These are phyloP conservation scores for Exophiala spinifera DNA, from an alignment of 2,329 filamentous ascomycete genomes.

Conservation along the genomic window DNA sequence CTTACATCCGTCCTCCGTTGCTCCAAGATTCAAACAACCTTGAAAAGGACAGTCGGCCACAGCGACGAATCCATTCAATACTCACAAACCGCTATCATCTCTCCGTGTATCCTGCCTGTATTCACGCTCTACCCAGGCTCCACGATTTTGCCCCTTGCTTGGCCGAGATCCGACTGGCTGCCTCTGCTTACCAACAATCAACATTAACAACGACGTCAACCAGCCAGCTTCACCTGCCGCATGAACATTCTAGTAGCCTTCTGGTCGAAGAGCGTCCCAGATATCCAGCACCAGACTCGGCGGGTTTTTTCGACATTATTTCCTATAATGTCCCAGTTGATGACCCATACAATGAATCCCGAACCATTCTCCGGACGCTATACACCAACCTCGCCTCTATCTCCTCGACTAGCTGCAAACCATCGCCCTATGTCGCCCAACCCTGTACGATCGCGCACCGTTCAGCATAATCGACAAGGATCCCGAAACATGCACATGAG, in stretches of 20 bases:
- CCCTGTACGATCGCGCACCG: constrained; percentile 32
- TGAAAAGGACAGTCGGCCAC: background rate
- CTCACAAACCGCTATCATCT: background rate
- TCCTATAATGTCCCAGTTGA: constrained; percentile 1
- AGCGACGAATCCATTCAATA: background rate
- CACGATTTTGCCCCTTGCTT: background rate
- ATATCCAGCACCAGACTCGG: constrained; percentile 4
- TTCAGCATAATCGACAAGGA: constrained; percentile 36
- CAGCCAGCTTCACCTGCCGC: constrained; percentile 10
- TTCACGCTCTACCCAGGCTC: background rate
- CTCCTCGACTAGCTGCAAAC: constrained; percentile 20
- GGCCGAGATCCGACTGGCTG: background rate
- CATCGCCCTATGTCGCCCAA: constrained; percentile 35
- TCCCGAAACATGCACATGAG: constrained; percentile 39
- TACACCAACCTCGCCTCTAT: constrained; percentile 29
- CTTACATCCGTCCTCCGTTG: background rate
- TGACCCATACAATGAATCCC: constrained; percentile 16
- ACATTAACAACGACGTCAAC: background rate
- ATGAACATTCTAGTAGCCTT: constrained; percentile 9
- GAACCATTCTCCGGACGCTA: constrained; percentile 25
- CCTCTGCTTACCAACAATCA: background rate
- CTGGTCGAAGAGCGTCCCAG: constrained; percentile 7
- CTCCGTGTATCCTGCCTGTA: background rate
- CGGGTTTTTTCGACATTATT: constrained; percentile 4
- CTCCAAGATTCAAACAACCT: background rate